Evolutionary conservation across 2,329 filamentous ascomycete genomes (phyloP).

Genomic region (Bipolaris gigantea): DNA sequence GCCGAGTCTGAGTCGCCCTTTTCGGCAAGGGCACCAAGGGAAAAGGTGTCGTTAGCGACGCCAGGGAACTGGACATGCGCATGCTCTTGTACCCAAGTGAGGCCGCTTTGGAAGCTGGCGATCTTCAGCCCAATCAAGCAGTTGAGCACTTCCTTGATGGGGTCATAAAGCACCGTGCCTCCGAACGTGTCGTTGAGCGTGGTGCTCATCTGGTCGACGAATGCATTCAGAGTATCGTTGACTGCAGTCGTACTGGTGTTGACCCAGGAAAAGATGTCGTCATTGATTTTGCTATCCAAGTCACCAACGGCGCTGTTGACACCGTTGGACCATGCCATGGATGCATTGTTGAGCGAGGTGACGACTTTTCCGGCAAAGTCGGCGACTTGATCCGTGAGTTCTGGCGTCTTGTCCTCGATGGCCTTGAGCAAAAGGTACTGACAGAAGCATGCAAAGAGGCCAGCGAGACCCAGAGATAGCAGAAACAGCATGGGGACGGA

Average conservation of each 20-base stretch:
- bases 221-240: slow-evolving; percentile 81
- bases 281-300: slow-evolving; percentile 74
- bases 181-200: slow-evolving; percentile 79
- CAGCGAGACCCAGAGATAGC: slow-evolving; percentile 77
- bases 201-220: slow-evolving; percentile 75
- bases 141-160: slow-evolving; percentile 76
- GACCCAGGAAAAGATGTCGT: slow-evolving; percentile 84
- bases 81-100: slow-evolving; percentile 92
- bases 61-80: slow-evolving; percentile 80
- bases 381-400: slow-evolving; percentile 72
- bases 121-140: slow-evolving; percentile 91
- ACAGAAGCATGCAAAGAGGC: slow-evolving; percentile 79
- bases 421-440: slow-evolving; percentile 76
- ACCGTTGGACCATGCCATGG: slow-evolving; percentile 72
- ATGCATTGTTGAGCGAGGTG: slow-evolving; percentile 69
- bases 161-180: slow-evolving; percentile 75
- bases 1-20: slow-evolving; percentile 57
- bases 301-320: slow-evolving; percentile 72
- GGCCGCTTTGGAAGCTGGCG: slow-evolving; percentile 76
- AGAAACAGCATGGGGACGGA: slow-evolving; percentile 84
- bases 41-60: slow-evolving; percentile 80
- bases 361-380: slow-evolving; percentile 80
- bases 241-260: slow-evolving; percentile 78
- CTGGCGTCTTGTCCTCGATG: slow-evolving; percentile 75
- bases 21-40: slow-evolving; percentile 68